phyloP scores from a whole-genome alignment of 768 basidiomycete genomes.

The Tremella mesenterica region DNA sequence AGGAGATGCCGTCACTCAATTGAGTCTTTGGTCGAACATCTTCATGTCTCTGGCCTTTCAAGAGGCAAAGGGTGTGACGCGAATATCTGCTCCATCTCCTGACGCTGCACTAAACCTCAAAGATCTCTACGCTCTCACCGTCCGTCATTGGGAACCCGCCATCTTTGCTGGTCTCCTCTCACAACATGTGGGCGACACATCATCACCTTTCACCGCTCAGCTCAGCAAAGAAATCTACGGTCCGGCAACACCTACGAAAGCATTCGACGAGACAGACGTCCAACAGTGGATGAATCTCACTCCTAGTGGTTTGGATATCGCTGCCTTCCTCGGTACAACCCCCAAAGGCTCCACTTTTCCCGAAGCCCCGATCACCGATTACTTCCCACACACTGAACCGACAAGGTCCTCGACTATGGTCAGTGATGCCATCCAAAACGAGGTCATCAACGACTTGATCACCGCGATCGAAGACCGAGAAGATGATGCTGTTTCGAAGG shows the following conservation, averaged over 20 bases:
- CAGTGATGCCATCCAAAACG: constrained; percentile 1
- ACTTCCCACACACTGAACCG: not conserved
- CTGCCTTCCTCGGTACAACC: not conserved
- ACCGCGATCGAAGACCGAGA: constrained; percentile 25
- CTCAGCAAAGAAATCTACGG: constrained; percentile 6
- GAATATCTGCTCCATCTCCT: constrained; percentile 22
- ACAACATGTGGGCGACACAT: not conserved
- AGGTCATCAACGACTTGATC: constrained; percentile 27
- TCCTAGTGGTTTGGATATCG: constrained; percentile 16
- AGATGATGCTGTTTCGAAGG: not conserved
- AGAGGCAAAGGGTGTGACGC: constrained; percentile 1
- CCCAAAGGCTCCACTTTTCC: not conserved
- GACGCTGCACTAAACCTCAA: constrained; percentile 25
- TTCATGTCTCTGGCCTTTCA: constrained; percentile 17
- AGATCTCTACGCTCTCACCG: constrained; percentile 33
- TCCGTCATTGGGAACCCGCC: constrained; percentile 31
- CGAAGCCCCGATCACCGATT: too few species aligned
- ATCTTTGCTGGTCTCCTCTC: constrained; percentile 35
- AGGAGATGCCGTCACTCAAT: constrained; percentile 27
- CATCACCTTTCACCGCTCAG: not conserved
- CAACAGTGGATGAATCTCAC: constrained; percentile 33
- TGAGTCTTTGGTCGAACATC: constrained; percentile 19
- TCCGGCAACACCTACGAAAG: constrained; percentile 22
- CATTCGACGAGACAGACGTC: constrained; percentile 18
- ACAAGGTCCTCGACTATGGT: constrained; percentile 1